Percentiles rank a stretch among this genome's conserved stretches.
These are phyloP conservation scores for Fusarium sp. DNA, from an alignment of 2,329 filamentous ascomycete genomes.

Conservation along the genomic window DNA sequence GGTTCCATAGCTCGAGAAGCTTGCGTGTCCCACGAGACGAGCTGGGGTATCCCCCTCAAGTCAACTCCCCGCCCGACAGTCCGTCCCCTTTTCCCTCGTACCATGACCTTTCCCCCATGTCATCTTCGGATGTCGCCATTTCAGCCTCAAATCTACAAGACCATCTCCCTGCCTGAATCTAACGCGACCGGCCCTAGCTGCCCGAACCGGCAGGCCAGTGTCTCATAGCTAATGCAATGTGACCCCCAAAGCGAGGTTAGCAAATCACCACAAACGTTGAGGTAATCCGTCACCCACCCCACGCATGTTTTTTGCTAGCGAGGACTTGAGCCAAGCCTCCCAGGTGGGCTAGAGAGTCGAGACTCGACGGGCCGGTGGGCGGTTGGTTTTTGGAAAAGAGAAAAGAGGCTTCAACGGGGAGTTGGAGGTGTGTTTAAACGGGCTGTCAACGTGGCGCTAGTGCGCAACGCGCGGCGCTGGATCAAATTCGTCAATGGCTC, in stretches of 20 bases:
- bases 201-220: neutral
- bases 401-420: neutral
- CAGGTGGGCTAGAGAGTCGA: neutral
- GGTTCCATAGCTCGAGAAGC: neutral
- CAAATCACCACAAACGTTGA: neutral
- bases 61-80: slow-evolving; percentile 19
- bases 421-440: neutral
- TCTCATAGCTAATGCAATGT: slow-evolving; percentile 1
- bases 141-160: slow-evolving; percentile 23
- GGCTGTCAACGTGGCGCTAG: neutral
- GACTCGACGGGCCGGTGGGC: neutral
- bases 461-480: neutral
- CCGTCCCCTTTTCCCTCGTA: neutral
- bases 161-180: neutral
- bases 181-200: slow-evolving; percentile 1
- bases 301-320: neutral
- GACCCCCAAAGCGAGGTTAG: neutral
- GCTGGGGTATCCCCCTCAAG: neutral
- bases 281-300: neutral
- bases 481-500: neutral
- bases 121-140: slow-evolving; percentile 36
- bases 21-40: neutral
- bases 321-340: neutral
- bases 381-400: neutral
- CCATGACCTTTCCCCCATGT: slow-evolving; percentile 1